phyloP scores from a whole-genome alignment of 352 stramenopile genomes.

The Pythium dissimile region DNA sequence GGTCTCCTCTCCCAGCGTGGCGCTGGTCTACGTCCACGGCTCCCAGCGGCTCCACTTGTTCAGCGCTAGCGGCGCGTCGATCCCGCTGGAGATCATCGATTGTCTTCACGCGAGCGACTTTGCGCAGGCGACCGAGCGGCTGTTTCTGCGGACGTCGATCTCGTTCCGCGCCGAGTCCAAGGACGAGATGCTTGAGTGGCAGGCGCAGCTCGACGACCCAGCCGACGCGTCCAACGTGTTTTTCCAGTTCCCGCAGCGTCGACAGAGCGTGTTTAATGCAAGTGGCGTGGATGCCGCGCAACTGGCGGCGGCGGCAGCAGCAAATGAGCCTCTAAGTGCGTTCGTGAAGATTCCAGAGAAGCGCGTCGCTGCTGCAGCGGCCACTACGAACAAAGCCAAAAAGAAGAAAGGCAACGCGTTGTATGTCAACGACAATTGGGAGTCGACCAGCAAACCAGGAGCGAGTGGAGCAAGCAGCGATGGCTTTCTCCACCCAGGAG shows the following conservation, averaged over 20 bases:
- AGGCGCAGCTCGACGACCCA: constrained; percentile 18
- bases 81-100: constrained; percentile 31
- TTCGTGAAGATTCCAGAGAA: constrained; percentile 25
- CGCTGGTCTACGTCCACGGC: constrained; percentile 25
- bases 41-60: constrained; percentile 19
- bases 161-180: constrained; percentile 25
- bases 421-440: constrained; percentile 10
- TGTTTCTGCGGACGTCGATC: constrained; percentile 39
- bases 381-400: constrained; percentile 32
- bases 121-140: constrained; percentile 24
- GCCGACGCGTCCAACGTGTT: constrained; percentile 23
- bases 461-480: neutral
- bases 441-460: constrained; percentile 1
- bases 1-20: neutral
- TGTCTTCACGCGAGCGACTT: constrained; percentile 54
- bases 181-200: constrained; percentile 1
- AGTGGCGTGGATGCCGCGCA: constrained; percentile 24
- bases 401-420: constrained; percentile 20
- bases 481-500: neutral
- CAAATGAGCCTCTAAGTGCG: constrained; percentile 7
- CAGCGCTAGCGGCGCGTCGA: neutral
- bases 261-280: constrained; percentile 28
- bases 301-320: constrained; percentile 1
- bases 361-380: constrained; percentile 25
- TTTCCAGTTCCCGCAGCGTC: constrained; percentile 30